Conservation (phyloP, 371 early-diverging fungal species). For the Dinochytrium kinnereticum region DNA sequence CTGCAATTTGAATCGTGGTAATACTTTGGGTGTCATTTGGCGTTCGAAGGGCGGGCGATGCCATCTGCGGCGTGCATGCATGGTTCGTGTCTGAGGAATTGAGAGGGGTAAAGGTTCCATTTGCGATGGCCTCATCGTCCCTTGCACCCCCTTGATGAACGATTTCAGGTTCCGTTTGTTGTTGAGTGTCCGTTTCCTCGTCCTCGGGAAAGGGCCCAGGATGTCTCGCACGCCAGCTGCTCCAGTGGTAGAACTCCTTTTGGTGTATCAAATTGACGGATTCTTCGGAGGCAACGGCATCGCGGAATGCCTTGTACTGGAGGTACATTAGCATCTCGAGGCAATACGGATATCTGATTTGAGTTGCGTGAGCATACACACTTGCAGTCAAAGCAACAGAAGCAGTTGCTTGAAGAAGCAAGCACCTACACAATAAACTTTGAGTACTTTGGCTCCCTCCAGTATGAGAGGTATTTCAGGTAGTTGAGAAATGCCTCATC, state of each 20-base stretch:
- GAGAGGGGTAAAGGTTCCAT: no score
- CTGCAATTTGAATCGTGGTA: no score
- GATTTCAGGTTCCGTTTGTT: no score
- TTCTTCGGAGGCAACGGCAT: conserved; percentile 73
- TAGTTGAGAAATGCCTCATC: conserved; percentile 85
- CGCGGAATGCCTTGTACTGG: conserved; percentile 80
- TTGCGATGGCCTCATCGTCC: no score
- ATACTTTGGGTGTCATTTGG: no score
- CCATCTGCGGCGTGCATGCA: no score
- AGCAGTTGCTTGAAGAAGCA: not conserved
- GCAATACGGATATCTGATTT: conserved; percentile 84
- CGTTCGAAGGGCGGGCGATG: no score
- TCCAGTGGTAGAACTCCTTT: conserved; percentile 90
- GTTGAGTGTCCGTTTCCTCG: not conserved
- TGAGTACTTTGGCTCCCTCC: conserved; percentile 87
- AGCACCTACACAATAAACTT: conserved; percentile 78
- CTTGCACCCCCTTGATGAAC: no score
- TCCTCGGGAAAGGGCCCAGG: conserved; percentile 19
- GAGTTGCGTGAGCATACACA: no score
- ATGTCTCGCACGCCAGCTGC: conserved; percentile 55
- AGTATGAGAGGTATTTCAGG: conserved; percentile 88
- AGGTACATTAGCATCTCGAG: conserved; percentile 84
- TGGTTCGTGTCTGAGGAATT: no score
- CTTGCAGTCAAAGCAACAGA: conserved; percentile 1
- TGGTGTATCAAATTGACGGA: conserved; percentile 78